Conservation (phyloP, 2,329 filamentous ascomycete genomes). For the Macrophomina phaseolina region DNA sequence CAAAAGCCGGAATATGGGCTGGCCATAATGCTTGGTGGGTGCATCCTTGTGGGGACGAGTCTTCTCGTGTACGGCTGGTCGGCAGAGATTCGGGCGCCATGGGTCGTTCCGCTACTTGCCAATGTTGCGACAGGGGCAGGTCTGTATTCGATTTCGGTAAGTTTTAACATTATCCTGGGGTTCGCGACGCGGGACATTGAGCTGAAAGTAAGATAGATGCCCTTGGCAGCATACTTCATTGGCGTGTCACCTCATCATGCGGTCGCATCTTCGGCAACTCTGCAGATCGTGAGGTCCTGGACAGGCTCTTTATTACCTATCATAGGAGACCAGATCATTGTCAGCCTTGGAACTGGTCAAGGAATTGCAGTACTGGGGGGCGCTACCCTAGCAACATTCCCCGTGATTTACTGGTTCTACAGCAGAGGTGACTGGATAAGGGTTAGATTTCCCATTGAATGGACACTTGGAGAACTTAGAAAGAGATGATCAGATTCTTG, state of each 20-base stretch:
- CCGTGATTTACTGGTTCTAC: background rate
- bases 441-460: background rate
- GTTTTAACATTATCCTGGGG: background rate
- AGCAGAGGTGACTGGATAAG: background rate
- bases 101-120: background rate
- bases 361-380: background rate
- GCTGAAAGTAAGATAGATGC: background rate
- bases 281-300: background rate
- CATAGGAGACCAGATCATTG: background rate
- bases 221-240: background rate
- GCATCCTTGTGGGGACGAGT: background rate
- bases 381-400: background rate
- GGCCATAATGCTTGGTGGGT: background rate
- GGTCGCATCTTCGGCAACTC: background rate
- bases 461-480: background rate
- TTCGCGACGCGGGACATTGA: background rate
- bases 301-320: background rate
- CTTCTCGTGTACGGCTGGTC: background rate
- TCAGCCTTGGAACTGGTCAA: background rate
- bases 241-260: background rate
- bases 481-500: background rate
- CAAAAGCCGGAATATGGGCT: background rate
- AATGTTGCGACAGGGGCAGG: background rate
- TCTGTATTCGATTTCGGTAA: background rate
- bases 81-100: background rate